Evolutionary conservation across 495 filamentous ascomycete species (phyloP).

Genomic region (Amorphotheca resinae): DNA sequence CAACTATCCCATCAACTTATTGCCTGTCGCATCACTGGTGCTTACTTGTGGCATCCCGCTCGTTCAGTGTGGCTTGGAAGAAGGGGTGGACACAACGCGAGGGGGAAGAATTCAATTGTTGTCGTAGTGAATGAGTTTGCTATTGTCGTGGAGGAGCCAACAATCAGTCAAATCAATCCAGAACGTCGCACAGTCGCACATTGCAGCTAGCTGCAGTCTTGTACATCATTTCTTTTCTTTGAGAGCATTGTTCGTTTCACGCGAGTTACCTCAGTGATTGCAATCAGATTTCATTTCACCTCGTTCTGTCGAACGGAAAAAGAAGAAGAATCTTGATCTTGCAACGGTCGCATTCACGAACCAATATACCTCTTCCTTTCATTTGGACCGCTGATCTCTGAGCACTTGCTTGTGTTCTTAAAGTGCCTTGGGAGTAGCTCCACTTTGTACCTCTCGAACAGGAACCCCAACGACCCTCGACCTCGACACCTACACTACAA

Average conservation of each 20-base stretch:
- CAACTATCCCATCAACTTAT: constrained; percentile 2
- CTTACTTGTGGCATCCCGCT: neutral
- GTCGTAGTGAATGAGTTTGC: constrained; percentile 11
- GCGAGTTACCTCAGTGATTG: constrained; percentile 33
- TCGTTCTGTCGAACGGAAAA: constrained; percentile 33
- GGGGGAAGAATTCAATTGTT: constrained; percentile 7
- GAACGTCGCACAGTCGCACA: constrained; percentile 11
- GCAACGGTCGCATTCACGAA: constrained; percentile 24
- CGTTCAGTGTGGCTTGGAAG: constrained; percentile 7
- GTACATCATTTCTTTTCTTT: constrained; percentile 30
- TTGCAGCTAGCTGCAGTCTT: constrained; percentile 27
- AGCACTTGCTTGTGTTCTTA: constrained; percentile 10
- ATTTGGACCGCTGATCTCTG: constrained; percentile 14
- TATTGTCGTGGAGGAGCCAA: constrained; percentile 17
- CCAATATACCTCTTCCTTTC: constrained; percentile 11
- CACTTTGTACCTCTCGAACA: constrained; percentile 2
- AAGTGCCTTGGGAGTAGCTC: constrained; percentile 10
- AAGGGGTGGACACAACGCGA: constrained; percentile 7
- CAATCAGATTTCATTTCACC: constrained; percentile 46
- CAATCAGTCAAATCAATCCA: constrained; percentile 15
- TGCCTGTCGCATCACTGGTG: constrained; percentile 5
- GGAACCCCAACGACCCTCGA: constrained; percentile 1
- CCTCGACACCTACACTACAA: constrained; percentile 22
- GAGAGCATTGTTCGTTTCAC: constrained; percentile 22
- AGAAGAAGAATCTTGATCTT: constrained; percentile 28